phyloP scores from a whole-genome alignment of 305 asterid species.

The Ajuga reptans region DNA sequence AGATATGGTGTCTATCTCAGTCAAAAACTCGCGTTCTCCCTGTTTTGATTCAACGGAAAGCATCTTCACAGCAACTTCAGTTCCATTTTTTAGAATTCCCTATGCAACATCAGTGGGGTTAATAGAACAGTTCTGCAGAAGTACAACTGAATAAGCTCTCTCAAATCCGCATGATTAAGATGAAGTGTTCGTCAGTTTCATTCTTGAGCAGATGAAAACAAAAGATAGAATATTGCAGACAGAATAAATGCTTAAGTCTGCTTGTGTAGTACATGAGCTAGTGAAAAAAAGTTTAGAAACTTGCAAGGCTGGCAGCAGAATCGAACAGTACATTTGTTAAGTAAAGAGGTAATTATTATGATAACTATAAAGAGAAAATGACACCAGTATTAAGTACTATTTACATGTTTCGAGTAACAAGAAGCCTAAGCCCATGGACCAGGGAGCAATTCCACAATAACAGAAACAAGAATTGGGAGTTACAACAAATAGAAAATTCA shows the following conservation, averaged over 20 bases:
- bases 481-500: background rate
- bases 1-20: slow-evolving; percentile 79
- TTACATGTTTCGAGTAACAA: too few species aligned
- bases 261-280: slow-evolving; percentile 7
- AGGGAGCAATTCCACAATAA: background rate
- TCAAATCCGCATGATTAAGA: background rate
- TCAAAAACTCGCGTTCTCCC: slow-evolving; percentile 73
- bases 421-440: background rate
- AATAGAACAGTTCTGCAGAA: slow-evolving; percentile 13
- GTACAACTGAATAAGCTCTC: slow-evolving; percentile 11
- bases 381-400: too few species aligned
- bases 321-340: too few species aligned
- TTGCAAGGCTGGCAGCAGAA: background rate
- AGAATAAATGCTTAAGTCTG: slow-evolving; percentile 7
- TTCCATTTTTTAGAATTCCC: slow-evolving; percentile 66
- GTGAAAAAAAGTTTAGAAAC: slow-evolving; percentile 7
- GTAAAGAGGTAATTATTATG: too few species aligned
- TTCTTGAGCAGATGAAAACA: background rate
- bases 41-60: slow-evolving; percentile 78
- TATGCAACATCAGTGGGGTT: slow-evolving; percentile 33
- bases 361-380: too few species aligned
- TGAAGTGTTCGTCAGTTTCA: background rate
- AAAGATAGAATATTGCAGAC: slow-evolving; percentile 7
- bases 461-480: background rate
- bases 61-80: slow-evolving; percentile 62